These are phyloP conservation scores for Guillardia theta DNA, from an alignment of 78 protist genomes.

Conservation along the genomic window DNA sequence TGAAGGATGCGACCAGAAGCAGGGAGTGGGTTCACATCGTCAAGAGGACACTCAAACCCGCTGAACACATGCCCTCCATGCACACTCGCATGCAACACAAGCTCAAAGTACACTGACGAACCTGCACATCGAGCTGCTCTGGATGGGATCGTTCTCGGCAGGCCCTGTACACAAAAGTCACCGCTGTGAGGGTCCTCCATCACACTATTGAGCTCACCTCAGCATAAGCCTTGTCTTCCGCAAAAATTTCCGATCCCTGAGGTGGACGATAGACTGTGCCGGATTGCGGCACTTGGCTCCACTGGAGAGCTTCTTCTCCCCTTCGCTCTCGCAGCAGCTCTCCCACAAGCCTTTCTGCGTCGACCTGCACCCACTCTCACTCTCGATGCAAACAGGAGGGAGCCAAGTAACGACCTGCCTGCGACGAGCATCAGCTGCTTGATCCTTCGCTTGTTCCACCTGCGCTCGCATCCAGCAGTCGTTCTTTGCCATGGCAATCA, in stretches of 20 bases:
- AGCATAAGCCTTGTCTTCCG: background rate
- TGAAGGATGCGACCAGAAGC: no score
- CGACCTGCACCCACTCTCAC: background rate
- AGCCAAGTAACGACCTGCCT: background rate
- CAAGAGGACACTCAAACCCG: no score
- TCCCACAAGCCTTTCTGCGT: background rate
- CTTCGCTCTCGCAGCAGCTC: no score
- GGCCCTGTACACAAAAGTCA: background rate
- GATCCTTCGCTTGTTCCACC: background rate
- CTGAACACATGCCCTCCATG: no score
- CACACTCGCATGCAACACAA: no score
- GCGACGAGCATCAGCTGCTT: background rate
- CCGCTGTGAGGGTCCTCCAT: no score
- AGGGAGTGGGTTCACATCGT: no score
- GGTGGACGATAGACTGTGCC: background rate
- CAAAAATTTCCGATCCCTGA: background rate
- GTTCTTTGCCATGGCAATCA: background rate
- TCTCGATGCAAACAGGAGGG: background rate
- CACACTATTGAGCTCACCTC: no score
- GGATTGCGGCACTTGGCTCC: no score
- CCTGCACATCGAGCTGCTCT: background rate
- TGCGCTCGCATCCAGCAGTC: background rate
- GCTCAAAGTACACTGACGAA: no score
- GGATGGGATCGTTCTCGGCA: constrained; percentile 8
- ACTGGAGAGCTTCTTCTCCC: no score